These are phyloP conservation scores for Russula griseocarnosa DNA, from an alignment of 768 basidiomycete genomes.

Conservation along the genomic window DNA sequence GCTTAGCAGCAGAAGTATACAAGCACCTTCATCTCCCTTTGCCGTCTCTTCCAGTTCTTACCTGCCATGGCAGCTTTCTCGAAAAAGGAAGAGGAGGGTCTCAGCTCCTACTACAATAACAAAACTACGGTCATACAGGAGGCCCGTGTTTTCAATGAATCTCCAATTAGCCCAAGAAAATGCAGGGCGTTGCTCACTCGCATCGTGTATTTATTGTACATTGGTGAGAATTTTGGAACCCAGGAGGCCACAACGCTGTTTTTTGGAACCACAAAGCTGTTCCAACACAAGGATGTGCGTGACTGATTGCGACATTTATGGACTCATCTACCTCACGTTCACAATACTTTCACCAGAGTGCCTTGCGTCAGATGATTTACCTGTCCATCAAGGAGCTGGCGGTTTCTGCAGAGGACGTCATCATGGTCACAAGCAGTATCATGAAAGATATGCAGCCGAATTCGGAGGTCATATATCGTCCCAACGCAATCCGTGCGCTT, in stretches of 20 bases:
- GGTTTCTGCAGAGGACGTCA: conserved; percentile 94
- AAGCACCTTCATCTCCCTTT: not conserved
- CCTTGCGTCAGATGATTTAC: conserved; percentile 96
- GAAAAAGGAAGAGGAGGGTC: conserved; percentile 97
- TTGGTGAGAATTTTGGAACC: conserved; percentile 89
- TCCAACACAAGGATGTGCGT: conserved; percentile 98
- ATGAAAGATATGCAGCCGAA: conserved; percentile 99
- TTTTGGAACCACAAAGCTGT: conserved; percentile 98
- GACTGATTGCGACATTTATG: not conserved
- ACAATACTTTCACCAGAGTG: conserved; percentile 53
- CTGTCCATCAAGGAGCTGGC: conserved; percentile 97
- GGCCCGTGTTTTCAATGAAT: conserved; percentile 98
- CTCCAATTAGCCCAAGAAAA: conserved; percentile 95
- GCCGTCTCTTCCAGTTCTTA: not conserved
- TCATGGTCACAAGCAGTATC: conserved; percentile 99
- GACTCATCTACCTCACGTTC: not conserved
- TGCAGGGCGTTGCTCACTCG: conserved; percentile 94
- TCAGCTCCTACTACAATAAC: conserved; percentile 92
- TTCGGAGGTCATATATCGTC: conserved; percentile 95
- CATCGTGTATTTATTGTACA: conserved; percentile 93
- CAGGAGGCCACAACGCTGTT: conserved; percentile 98
- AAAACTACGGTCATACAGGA: conserved; percentile 98
- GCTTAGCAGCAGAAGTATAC: conserved; percentile 2
- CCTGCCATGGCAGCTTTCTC: conserved; percentile 68
- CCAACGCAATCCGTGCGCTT: conserved; percentile 94